Conservation (phyloP, 2,329 filamentous ascomycete genomes). For the Fusarium sp. region DNA sequence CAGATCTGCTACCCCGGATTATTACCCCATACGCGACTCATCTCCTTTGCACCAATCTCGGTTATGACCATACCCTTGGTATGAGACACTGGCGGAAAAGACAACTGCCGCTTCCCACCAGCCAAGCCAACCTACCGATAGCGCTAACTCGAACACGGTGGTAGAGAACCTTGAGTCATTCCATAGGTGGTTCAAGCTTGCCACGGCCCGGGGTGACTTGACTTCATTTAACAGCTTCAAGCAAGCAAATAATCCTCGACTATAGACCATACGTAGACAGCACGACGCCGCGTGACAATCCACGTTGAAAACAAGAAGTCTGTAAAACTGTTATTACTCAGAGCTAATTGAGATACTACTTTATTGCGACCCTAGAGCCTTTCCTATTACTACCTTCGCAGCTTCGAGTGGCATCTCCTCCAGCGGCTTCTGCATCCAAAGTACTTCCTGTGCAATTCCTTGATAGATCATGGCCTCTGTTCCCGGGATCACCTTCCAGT, state of each 20-base stretch:
- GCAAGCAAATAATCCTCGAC: background rate
- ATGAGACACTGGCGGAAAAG: background rate
- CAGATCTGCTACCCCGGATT: conserved; percentile 7
- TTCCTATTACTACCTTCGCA: background rate
- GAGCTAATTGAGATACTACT: too few relatives aligned
- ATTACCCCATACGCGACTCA: background rate
- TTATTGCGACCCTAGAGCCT: background rate
- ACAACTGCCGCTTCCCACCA: background rate
- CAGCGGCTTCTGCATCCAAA: background rate
- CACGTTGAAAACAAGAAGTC: background rate
- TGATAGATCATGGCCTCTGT: background rate
- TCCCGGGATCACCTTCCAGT: background rate
- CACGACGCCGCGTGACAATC: background rate
- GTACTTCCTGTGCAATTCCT: background rate
- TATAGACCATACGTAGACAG: background rate
- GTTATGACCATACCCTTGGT: background rate
- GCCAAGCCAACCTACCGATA: background rate
- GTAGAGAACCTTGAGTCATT: background rate
- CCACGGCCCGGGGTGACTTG: background rate
- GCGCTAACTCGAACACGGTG: background rate
- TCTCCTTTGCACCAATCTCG: background rate
- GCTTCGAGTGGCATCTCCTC: conserved; percentile 3
- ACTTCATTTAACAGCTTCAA: background rate
- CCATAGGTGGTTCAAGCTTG: background rate
- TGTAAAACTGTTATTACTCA: background rate